Base-by-base conservation (phyloP, 2,329 filamentous ascomycete species). In the Penicillium sp. region DNA sequence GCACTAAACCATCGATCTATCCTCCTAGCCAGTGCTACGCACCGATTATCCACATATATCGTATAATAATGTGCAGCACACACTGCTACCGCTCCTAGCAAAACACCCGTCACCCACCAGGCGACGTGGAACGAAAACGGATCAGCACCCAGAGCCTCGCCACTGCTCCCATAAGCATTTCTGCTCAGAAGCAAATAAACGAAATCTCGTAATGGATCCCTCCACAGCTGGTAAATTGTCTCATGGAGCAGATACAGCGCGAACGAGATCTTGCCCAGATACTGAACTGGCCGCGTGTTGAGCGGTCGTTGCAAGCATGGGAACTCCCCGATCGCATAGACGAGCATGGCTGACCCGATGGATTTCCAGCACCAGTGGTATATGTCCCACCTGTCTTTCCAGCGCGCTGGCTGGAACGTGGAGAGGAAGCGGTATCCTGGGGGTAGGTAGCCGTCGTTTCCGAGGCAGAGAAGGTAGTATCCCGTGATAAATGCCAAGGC, bases 241-340 rank as follows among this genome's bases (percentile, higher is more conserved):
- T 63, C 57, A 33, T 68, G 64, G 22, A 62, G 53, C 28, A 68
- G 48, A 46, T 68, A 68, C 31, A 68, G 43, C 16, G 65, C 60
- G 40, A 65, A 68, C 6, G 63, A 65, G 16, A 68, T 64, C 28
- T 61, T 55, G 5, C 64, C 65, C 10, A 68, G 57, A 44, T 64
- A 67, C 36, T 63, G 63, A 5, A 59, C 54, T 18, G 55, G 22
- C 4, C 53, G 47, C 10, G 57, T 56, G 5, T 54, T 45, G 10
- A 64, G 53, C 14, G 57, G 58, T n/a, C 36, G 35, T 44, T 63
- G 61, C n/a, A 64, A 28, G 1, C 45, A 24, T 3, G 40, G 43
- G 7, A 60, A 55, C 8, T 60, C 54, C 14, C 49, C 43, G 18
- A 62, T 54, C 5, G 48, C 58, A 11, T 55, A 61, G 16, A 62